Base-by-base conservation (phyloP, 345 rosid species). In the Cochlearia excelsa region DNA sequence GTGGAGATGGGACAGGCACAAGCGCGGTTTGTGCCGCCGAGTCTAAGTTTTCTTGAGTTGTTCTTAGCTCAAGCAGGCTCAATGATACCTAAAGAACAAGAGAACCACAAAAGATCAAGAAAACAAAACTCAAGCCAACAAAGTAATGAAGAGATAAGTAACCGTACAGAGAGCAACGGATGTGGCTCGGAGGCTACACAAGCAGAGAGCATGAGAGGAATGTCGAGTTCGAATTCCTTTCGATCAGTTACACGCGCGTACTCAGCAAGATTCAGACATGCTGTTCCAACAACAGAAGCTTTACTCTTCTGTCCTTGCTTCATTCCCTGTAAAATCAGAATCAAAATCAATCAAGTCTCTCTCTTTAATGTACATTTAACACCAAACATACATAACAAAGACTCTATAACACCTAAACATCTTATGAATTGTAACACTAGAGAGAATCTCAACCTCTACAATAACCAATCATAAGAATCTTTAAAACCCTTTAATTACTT, bases 11-110 rank as follows among this genome's bases (percentile, higher is more conserved):
- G 51, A 84, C 78, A 43, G 79, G 88, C 33, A 86, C 78, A 34
- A 86, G 46, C 1, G 82, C 83, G 37, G 77, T 75, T 70, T 79
- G 84, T 11, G 74, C 72, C 1, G 63, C 68, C 0, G 82, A 61
- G 46, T 82, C 93, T 0, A 65, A 46, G 41, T 69, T 60, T 64
- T 80, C 97, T 49, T 78, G 79, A 53, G 81, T 74, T 61, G 89
- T 75, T 71, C 97, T 81, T 46, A 93, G 61, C 73, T 93, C 90
- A 82, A 83, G 59, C 41, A 89, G 59, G 74, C 80, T 78, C 38
- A 93, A 78, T 39, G 86, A 86, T 62, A 93, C 71, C 99, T 93
- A 76, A 59, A 74, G 30, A 28, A 63, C 8, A 59, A 59, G 26
- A 3, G 28, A 23, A 29, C 4, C 11, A 1, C 1, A 30, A 2